Evolutionary conservation across 2,329 filamentous ascomycete species (phyloP), one percentile per base, ranked within the genome.

Genomic region (Pyrenochaeta sp.): DNA sequence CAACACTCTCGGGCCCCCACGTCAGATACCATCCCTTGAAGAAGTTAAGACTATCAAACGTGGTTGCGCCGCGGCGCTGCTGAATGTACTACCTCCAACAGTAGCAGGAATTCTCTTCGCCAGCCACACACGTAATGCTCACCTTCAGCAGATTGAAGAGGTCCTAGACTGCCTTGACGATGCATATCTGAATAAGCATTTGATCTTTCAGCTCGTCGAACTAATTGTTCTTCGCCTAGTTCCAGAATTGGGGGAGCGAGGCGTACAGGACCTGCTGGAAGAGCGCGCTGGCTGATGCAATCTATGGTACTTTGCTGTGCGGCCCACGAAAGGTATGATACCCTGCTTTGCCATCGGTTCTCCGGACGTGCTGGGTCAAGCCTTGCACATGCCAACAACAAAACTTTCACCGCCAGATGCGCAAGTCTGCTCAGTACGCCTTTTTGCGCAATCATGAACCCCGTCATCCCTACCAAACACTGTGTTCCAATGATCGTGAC

Each of bases 181-280:
- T 75, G 81, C 84, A 45, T 97, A 97, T 77, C 89, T 92, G 77
- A 99, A 99, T 78, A 96, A 93, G 78, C 92, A 97, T 77, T 79
- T 98, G 29, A 80, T 97, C 64, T 97, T 96, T 70, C 83, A 86
- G 39, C 81, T 95, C 42, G 78, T 98, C 30, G 95, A 99, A 77
- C 77, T 94, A 52, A 73, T 97, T 2, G 80, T 97, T n/a, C 85
- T 92, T 51, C 86, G 89, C 60, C 76, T 98, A 57, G 85, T 97
- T 70, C 95, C 95, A 4, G 95, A 99, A 78, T 74, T 98, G 66
- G 83, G 83, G 48, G 89, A 91, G 66, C 87, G 85, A 71, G 86
- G 87, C 32, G 84, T 91, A 27, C 81, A 82, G 49, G 90, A 92
- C 67, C 76, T 96, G 50, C 86, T 90, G 84, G 87, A 86, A 59